Evolutionary conservation across 1,284 basidiomycete genomes (phyloP), one percentile per base, ranked within the genome.

Genomic region (Rhodotorula sp.): DNA sequence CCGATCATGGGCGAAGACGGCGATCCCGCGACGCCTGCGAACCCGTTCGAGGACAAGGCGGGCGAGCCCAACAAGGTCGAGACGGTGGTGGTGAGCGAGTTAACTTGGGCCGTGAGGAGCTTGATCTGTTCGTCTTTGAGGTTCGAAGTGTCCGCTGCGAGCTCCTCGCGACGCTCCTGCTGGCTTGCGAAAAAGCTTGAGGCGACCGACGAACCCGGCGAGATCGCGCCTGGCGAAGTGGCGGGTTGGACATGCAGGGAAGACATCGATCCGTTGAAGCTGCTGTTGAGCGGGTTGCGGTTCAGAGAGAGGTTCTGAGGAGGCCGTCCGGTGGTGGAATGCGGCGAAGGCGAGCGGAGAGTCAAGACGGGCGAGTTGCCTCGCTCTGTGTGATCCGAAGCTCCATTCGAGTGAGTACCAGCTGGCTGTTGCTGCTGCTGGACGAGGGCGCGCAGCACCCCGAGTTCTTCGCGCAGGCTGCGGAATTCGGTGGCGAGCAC

Each of bases 61-160:
- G 70, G 48, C 8, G 55, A 48, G 3, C 62, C 53, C 26, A 74
- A 49, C 26, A 74, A 63, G 53, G 70, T 68, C 29, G 72, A 64
- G 54, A 71, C 68, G 29, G 74, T 69, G 14, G 64, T 61, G 30
- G 71, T 62, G 45, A 75, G 64, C 20, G 60, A 56, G n/a, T 51
- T 56, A 64, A 75, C 69, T 62, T 75, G 74, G 4, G 68, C 68
- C 18, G 69, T 68, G 51, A 75, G 70, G 14, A 67, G 62, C 33
- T 65, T 51, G 64, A 75, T 74, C 54, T 75, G 74, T 46, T 73
- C 68, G 64, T 73, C 74, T 58, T 75, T 74, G 48, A 51, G 26
- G 54, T 33, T 60, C 15, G 24, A 26, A 18, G 14, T 18, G 15
- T 33, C 42, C 12, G 49, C 6, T 5, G 55, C n/a, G 55, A 26